A percentile compares a stretch with the other conserved stretches of the same genome.
Evolutionary conservation across 257 asterid species (phyloP).

Genomic region (Fraxinus quadrangulata): DNA sequence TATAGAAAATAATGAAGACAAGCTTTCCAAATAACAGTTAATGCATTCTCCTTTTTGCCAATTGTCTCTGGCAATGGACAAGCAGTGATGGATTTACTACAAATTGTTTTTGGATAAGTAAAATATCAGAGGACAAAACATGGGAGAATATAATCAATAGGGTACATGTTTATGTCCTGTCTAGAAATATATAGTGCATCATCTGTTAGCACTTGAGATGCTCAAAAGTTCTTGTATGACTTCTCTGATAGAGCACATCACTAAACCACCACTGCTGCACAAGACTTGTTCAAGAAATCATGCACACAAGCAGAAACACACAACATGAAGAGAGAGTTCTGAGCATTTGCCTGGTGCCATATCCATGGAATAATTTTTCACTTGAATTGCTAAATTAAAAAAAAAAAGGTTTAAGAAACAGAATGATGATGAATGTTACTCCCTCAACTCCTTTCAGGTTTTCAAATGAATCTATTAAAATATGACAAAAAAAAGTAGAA

Average conservation of each 20-base stretch:
- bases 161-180: not conserved
- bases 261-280: slow-evolving; percentile 1
- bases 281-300: not conserved
- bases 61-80: slow-evolving; percentile 1
- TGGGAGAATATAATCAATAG: not conserved
- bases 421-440: no score
- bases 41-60: not conserved
- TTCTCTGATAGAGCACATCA: slow-evolving; percentile 1
- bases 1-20: not conserved
- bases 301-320: not conserved
- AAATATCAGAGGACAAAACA: not conserved
- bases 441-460: no score
- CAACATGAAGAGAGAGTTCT: slow-evolving; percentile 16
- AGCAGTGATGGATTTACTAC: not conserved
- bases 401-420: no score
- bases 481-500: no score
- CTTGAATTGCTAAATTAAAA: not conserved
- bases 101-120: not conserved
- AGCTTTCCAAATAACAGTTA: slow-evolving; percentile 8
- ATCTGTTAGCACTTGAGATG: not conserved
- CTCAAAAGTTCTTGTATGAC: not conserved
- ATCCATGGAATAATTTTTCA: not conserved
- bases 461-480: no score
- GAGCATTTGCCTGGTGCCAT: not conserved
- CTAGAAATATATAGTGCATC: not conserved